Evolutionary conservation across 768 basidiomycete genomes (phyloP).

Genomic region (Tricholoma furcatifolium): DNA sequence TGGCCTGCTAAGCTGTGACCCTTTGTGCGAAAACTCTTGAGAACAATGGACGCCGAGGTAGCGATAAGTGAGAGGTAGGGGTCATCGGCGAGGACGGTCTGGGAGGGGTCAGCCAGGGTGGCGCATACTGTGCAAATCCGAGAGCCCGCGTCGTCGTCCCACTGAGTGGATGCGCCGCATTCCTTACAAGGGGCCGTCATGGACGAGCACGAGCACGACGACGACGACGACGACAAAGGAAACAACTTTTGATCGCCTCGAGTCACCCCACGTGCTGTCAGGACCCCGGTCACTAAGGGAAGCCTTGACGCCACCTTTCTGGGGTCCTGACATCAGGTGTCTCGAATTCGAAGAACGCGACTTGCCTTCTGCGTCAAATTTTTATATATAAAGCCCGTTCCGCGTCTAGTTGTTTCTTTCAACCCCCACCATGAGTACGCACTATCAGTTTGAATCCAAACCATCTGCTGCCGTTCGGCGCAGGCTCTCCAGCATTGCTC

Average conservation of each 20-base stretch:
- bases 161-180: slow-evolving; percentile 52
- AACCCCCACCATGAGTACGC: slow-evolving; percentile 48
- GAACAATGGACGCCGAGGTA: slow-evolving; percentile 32
- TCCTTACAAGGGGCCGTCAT: slow-evolving; percentile 46
- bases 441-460: slow-evolving; percentile 59
- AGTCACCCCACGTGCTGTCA: slow-evolving; percentile 7
- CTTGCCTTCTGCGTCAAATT: slow-evolving; percentile 14
- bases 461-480: slow-evolving; percentile 62
- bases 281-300: slow-evolving; percentile 15
- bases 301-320: slow-evolving; percentile 3
- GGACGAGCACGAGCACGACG: too few relatives aligned
- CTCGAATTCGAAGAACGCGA: background rate
- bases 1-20: slow-evolving; percentile 63
- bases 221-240: background rate
- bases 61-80: slow-evolving; percentile 34
- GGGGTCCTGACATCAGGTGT: slow-evolving; percentile 18
- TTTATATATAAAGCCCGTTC: slow-evolving; percentile 30
- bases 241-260: background rate
- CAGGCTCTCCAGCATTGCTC: slow-evolving; percentile 61
- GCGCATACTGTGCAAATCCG: slow-evolving; percentile 71
- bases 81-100: slow-evolving; percentile 56
- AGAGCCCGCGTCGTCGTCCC: slow-evolving; percentile 59
- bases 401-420: slow-evolving; percentile 22
- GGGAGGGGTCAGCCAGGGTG: slow-evolving; percentile 62
- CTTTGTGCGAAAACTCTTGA: slow-evolving; percentile 46